Base-by-base conservation (phyloP, 495 filamentous ascomycete species). In the Penicillium mononematosum region DNA sequence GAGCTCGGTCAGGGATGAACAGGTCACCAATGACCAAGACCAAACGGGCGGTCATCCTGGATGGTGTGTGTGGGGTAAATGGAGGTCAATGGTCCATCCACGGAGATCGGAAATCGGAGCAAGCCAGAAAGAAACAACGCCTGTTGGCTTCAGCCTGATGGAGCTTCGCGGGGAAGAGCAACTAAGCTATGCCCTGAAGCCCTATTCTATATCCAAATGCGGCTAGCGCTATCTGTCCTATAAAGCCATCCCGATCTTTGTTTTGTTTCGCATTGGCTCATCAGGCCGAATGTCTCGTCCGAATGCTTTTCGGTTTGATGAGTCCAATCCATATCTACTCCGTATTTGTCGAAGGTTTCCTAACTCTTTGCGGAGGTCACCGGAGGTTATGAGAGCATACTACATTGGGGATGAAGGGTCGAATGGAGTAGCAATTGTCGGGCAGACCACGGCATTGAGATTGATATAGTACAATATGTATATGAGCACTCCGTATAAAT, bases 1-100 rank as follows among this genome's bases (percentile, higher is more conserved):
- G 78, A 69, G 94, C 93, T 73, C 93, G 81, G 77, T 98, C 93
- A 61, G 93, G 93, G 73, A 98, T 97, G 82, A 97, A 96, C 52
- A 98, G 83, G 78, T 98, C 94, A 70, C 93, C 93, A 60, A 97
- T 91, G 64, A 91, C 90, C 69, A 98, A 84, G 67, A 96, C 88
- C 51, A 93, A 77, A 70, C 89, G 82, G 63, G 89, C 89, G 64
- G 88, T 83, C 89, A 92, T 92, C 53, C 50, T 76, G 65, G 46
- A 57, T 60, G 55, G 45, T 55, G 54, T 34, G 51, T 56, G 45
- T 60, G 50, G 44, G 60, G 45, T 55, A 38, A 32, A 36, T 17
- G 43, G 47, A 52, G 56, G 61, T 65, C 64, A 75, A 70, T 57
- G 58, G 61, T 58, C 59, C 67, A 70, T 50, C 47, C n/a, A 50